phyloP scores from a whole-genome alignment of 1,139 yeast species.

The Geotrichum aggregatum region DNA sequence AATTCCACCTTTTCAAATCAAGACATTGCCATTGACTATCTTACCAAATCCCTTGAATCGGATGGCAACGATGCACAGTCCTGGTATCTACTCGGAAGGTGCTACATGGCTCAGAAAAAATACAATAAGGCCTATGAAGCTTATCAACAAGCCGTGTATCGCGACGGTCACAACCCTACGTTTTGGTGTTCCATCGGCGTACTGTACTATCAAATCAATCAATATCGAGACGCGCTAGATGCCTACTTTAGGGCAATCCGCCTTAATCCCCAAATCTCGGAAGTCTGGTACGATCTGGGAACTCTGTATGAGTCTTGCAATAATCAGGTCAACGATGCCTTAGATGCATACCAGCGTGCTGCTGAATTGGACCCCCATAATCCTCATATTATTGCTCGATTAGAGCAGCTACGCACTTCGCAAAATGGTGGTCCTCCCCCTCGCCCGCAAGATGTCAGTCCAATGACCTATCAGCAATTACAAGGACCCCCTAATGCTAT shows the following conservation, averaged over 20 bases:
- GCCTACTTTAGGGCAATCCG: slow-evolving; percentile 96
- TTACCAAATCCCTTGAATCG: slow-evolving; percentile 81
- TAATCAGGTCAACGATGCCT: slow-evolving; percentile 88
- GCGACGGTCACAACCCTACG: slow-evolving; percentile 94
- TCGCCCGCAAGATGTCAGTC: slow-evolving; percentile 41
- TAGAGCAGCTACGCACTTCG: slow-evolving; percentile 70
- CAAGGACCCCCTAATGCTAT: slow-evolving; percentile 35
- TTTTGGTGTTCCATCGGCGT: slow-evolving; percentile 99
- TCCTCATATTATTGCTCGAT: slow-evolving; percentile 87
- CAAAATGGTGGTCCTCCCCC: slow-evolving; percentile 65
- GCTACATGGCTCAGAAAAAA: slow-evolving; percentile 93
- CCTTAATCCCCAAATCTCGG: slow-evolving; percentile 89
- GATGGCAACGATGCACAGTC: slow-evolving; percentile 91
- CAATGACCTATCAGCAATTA: slow-evolving; percentile 39
- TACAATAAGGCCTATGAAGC: slow-evolving; percentile 96
- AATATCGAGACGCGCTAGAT: slow-evolving; percentile 92
- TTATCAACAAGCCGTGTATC: slow-evolving; percentile 95
- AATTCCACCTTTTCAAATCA: slow-evolving; percentile 69
- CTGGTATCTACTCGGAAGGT: slow-evolving; percentile 95
- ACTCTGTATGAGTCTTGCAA: slow-evolving; percentile 95
- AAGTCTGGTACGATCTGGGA: slow-evolving; percentile 98
- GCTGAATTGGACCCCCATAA: slow-evolving; percentile 91
- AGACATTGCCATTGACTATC: slow-evolving; percentile 73
- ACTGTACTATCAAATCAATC: slow-evolving; percentile 88
- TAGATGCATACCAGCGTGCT: slow-evolving; percentile 95